Percentiles rank a stretch among this genome's conserved stretches.
These are phyloP conservation scores for Triticum dicoccoides DNA, from an alignment of 176 grass and related monocot species.

Conservation along the genomic window DNA sequence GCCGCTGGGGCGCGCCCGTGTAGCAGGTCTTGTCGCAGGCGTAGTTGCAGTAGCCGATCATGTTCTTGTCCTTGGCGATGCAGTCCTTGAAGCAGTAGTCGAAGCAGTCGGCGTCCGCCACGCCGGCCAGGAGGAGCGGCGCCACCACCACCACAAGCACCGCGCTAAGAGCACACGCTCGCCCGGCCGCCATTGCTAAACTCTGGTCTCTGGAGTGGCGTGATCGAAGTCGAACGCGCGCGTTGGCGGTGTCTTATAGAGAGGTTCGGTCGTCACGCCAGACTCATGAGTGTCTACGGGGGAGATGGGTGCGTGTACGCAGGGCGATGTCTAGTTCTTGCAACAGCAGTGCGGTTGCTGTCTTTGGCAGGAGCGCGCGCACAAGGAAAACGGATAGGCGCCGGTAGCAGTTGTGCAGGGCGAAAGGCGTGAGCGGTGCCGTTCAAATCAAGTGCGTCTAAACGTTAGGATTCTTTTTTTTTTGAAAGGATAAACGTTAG, in stretches of 20 bases:
- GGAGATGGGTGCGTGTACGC: background rate
- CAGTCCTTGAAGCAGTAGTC: conserved; percentile 50
- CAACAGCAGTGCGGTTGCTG: conserved; percentile 21
- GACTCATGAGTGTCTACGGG: background rate
- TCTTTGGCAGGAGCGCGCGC: background rate
- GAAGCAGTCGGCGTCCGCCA: conserved; percentile 37
- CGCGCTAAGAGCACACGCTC: background rate
- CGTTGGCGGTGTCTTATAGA: background rate
- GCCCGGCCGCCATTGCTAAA: background rate
- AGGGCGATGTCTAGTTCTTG: background rate
- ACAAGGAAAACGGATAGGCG: background rate
- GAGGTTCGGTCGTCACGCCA: conserved; percentile 5
- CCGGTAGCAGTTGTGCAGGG: conserved; percentile 31
- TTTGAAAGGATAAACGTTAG: background rate
- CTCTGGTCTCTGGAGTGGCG: background rate
- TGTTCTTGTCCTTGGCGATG: conserved; percentile 37
- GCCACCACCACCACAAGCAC: background rate
- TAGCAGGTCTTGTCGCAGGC: conserved; percentile 61
- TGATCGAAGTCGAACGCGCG: background rate
- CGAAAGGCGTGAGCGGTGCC: background rate
- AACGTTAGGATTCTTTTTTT: no score
- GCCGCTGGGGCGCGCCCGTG: conserved; percentile 2
- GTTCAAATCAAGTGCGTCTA: background rate
- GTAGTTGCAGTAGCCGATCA: conserved; percentile 55
- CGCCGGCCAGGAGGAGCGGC: conserved; percentile 11